phyloP scores from a whole-genome alignment of 2,329 filamentous ascomycete genomes.

The Microcyclosporella mali region DNA sequence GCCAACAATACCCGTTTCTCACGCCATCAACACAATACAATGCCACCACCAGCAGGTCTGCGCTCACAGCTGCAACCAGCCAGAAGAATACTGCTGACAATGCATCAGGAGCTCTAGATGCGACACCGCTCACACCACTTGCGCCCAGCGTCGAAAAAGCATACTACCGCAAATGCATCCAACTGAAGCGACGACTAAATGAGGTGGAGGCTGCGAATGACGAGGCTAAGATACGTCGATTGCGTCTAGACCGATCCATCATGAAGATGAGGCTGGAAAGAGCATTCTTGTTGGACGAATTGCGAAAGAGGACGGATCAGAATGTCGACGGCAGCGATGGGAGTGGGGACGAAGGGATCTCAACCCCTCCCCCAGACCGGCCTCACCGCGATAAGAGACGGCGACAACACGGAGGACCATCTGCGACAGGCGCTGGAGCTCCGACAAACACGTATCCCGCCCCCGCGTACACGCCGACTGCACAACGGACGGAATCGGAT shows the following conservation, averaged over 20 bases:
- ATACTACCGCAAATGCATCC: constrained; percentile 93
- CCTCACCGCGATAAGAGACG: constrained; percentile 29
- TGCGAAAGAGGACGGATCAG: constrained; percentile 43
- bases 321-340: constrained; percentile 39
- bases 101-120: too few species aligned
- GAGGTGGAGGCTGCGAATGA: constrained; percentile 93
- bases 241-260: constrained; percentile 74
- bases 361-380: constrained; percentile 27
- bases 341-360: constrained; percentile 28
- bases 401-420: constrained; percentile 9
- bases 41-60: too few species aligned
- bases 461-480: constrained; percentile 4
- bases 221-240: constrained; percentile 68
- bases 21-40: too few species aligned
- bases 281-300: constrained; percentile 51
- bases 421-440: constrained; percentile 9
- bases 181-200: constrained; percentile 81
- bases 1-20: too few species aligned
- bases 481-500: constrained; percentile 4
- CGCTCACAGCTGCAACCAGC: too few species aligned
- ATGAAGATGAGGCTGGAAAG: constrained; percentile 87
- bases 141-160: constrained; percentile 92
- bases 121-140: constrained; percentile 36
- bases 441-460: constrained; percentile 7
- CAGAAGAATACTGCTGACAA: too few species aligned